phyloP scores from a whole-genome alignment of 345 rosid species.

The Syzygium aromaticum region DNA sequence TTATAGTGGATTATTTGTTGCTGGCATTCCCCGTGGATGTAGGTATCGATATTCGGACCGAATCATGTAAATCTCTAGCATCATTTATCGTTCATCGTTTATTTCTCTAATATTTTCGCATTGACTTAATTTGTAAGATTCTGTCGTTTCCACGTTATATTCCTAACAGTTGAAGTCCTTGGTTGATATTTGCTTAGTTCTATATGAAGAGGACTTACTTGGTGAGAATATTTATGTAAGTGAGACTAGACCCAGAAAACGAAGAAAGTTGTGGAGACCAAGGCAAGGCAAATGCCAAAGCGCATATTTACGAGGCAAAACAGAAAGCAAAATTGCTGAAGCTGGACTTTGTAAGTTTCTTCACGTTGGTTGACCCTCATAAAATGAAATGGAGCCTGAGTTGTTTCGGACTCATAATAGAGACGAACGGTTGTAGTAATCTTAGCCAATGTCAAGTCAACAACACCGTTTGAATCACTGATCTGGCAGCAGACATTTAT shows the following conservation, averaged over 20 bases:
- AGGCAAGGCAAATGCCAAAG: neutral
- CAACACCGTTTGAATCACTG: neutral
- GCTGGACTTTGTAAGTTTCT: neutral
- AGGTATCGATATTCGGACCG: too few relatives aligned
- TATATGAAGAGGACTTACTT: neutral
- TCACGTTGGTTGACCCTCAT: neutral
- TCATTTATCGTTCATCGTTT: too few relatives aligned
- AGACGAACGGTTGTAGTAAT: neutral
- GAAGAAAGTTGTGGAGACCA: neutral
- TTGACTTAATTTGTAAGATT: too few relatives aligned
- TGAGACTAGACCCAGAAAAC: neutral
- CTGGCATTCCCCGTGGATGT: too few relatives aligned
- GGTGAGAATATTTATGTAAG: neutral
- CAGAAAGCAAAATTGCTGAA: neutral
- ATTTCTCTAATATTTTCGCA: too few relatives aligned
- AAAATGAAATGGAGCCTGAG: neutral
- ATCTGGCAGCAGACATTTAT: neutral
- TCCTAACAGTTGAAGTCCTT: neutral
- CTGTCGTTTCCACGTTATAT: too few relatives aligned
- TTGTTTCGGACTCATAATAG: neutral
- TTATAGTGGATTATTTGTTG: too few relatives aligned
- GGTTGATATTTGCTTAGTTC: neutral
- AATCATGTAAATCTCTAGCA: too few relatives aligned
- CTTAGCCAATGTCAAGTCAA: neutral
- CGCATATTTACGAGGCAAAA: neutral